Percentiles rank a stretch among this genome's conserved stretches.
These are phyloP conservation scores for Geosiphon pyriformis DNA, from an alignment of 192 early-diverging fungal genomes.

Conservation along the genomic window DNA sequence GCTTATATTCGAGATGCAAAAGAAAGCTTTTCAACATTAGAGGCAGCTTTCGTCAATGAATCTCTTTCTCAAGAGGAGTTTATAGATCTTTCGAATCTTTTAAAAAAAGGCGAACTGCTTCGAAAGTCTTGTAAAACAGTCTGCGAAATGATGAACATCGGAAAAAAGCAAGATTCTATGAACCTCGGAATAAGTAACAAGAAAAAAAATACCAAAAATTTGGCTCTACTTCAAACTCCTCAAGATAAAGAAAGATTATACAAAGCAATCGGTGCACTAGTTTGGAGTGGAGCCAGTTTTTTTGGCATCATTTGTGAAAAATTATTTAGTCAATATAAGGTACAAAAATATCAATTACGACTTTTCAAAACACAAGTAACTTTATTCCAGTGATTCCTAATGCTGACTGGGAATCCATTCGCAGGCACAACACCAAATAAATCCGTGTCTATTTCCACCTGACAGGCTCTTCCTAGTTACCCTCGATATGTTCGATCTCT, in stretches of 20 bases:
- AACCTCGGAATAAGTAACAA: background rate
- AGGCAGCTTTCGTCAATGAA: background rate
- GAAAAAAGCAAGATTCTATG: background rate
- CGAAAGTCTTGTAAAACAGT: background rate
- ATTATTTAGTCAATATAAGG: conserved; percentile 13
- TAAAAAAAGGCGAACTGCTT: background rate
- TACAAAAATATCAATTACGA: background rate
- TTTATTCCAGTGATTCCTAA: background rate
- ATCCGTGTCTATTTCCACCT: background rate
- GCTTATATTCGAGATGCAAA: background rate
- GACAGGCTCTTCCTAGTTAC: conserved; percentile 21
- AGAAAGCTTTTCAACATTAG: background rate
- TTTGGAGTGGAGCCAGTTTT: background rate
- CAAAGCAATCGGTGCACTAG: background rate
- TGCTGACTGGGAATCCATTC: background rate
- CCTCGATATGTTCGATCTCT: conserved; percentile 28
- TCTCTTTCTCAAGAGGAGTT: background rate
- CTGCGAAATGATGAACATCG: background rate
- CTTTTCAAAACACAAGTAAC: background rate
- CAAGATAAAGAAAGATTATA: background rate
- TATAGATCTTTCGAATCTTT: background rate
- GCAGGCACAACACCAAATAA: background rate
- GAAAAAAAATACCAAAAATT: background rate
- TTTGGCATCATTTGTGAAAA: conserved; percentile 2
- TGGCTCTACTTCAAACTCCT: background rate